A percentile compares a stretch with the other conserved stretches of the same genome.
These are phyloP conservation scores for Tillandsia leiboldiana DNA, from an alignment of 176 grass and related monocot genomes.

Conservation along the genomic window DNA sequence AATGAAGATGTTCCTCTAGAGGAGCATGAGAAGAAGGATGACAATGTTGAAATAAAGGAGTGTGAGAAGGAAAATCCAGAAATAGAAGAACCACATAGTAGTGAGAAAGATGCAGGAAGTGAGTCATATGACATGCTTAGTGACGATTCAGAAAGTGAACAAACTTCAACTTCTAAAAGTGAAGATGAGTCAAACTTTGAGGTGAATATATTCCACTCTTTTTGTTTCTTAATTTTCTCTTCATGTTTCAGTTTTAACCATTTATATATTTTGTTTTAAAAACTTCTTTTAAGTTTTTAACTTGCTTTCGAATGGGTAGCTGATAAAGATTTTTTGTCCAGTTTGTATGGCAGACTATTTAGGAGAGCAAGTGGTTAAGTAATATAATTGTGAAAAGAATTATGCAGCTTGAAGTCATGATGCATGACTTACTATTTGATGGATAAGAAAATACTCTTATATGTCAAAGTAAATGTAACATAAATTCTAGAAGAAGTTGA, in stretches of 20 bases:
- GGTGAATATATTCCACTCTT: conserved; percentile 41
- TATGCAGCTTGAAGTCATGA: too few relatives aligned
- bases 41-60: not conserved
- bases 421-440: not conserved
- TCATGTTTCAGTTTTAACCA: conserved; percentile 1
- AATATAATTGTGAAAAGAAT: too few relatives aligned
- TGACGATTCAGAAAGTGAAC: conserved; percentile 54
- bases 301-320: too few relatives aligned
- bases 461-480: not conserved
- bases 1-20: conserved; percentile 1
- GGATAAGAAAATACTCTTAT: not conserved
- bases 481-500: not conserved
- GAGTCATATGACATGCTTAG: conserved; percentile 45
- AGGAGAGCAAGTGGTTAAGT: too few relatives aligned
- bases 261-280: not conserved
- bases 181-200: conserved; percentile 40
- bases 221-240: conserved; percentile 16
- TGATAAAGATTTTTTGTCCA: too few relatives aligned
- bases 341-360: too few relatives aligned
- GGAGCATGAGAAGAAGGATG: conserved; percentile 9
- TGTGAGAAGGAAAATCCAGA: conserved; percentile 6
- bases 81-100: conserved; percentile 13
- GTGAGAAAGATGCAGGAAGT: conserved; percentile 35
- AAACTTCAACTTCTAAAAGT: conserved; percentile 29
- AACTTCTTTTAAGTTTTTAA: not conserved